These are phyloP conservation scores for Psilocybe cyanescens DNA, from an alignment of 768 basidiomycete species.

Conservation along the genomic window DNA sequence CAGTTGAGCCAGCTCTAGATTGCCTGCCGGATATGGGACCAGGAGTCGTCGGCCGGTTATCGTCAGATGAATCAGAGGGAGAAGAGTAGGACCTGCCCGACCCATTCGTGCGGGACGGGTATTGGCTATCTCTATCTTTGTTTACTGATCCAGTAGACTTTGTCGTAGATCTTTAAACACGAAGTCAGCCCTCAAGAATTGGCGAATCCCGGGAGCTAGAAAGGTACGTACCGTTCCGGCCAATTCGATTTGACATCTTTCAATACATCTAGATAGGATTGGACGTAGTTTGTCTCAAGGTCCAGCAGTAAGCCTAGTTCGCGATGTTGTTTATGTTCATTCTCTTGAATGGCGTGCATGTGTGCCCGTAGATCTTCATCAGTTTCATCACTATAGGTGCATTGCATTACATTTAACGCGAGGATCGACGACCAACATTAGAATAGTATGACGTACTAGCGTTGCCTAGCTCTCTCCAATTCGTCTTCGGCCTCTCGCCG, in stretches of 20 bases:
- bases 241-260: conserved; percentile 70
- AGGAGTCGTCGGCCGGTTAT: conserved; percentile 25
- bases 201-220: neutral
- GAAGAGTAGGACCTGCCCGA: conserved; percentile 9
- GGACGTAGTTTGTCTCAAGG: conserved; percentile 72
- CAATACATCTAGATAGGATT: conserved; percentile 74
- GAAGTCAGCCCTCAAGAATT: neutral
- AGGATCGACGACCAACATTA: neutral
- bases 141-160: neutral
- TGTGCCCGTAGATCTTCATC: conserved; percentile 82
- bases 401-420: neutral
- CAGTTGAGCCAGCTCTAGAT: conserved; percentile 45
- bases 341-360: conserved; percentile 81
- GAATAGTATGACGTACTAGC: conserved; percentile 57
- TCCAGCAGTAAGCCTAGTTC: conserved; percentile 77
- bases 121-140: neutral
- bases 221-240: conserved; percentile 57
- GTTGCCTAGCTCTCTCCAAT: conserved; percentile 65
- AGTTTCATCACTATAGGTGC: conserved; percentile 78
- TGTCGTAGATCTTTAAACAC: neutral
- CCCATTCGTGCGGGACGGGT: neutral
- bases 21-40: conserved; percentile 31
- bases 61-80: conserved; percentile 40
- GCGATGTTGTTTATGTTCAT: conserved; percentile 71
- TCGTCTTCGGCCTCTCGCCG: conserved; percentile 82